phyloP scores from a whole-genome alignment of 75 land plant species.

The Pinus albicaulis region DNA sequence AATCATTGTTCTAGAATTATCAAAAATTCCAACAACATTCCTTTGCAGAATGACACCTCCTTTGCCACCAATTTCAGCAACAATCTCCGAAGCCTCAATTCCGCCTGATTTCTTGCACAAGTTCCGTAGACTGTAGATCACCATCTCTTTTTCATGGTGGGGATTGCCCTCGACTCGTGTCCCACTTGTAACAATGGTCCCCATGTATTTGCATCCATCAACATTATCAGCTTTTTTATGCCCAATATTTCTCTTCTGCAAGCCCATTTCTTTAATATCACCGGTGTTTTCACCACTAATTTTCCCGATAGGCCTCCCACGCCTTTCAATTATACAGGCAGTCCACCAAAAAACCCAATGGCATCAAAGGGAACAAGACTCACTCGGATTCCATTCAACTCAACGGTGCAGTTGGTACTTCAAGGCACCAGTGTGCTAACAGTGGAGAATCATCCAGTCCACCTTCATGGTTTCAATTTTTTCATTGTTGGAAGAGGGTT shows the following conservation, averaged over 20 bases:
- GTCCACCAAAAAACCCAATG: background rate
- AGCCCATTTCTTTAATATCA: slow-evolving; percentile 11
- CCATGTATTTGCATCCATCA: slow-evolving; percentile 12
- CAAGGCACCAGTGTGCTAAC: background rate
- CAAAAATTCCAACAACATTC: no score
- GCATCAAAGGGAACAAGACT: slow-evolving; percentile 2
- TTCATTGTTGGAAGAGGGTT: slow-evolving; percentile 2
- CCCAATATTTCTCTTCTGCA: slow-evolving; percentile 18
- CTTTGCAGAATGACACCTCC: slow-evolving; percentile 45
- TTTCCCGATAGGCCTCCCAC: slow-evolving; percentile 17
- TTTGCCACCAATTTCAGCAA: slow-evolving; percentile 29
- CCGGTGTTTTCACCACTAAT: slow-evolving; percentile 25
- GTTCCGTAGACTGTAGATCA: slow-evolving; percentile 45
- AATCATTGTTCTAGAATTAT: no score
- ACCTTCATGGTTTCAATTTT: slow-evolving; percentile 12
- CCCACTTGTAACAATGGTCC: slow-evolving; percentile 11
- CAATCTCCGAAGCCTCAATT: slow-evolving; percentile 45
- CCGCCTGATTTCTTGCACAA: slow-evolving; percentile 38
- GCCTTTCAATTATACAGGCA: slow-evolving; percentile 16
- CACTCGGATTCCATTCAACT: background rate
- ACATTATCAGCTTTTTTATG: slow-evolving; percentile 23
- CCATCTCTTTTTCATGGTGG: slow-evolving; percentile 19
- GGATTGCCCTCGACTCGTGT: slow-evolving; percentile 24
- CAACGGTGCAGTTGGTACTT: slow-evolving; percentile 1
- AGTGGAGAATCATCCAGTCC: slow-evolving; percentile 15